These are phyloP conservation scores for Plantago lanceolata DNA, from an alignment of 305 asterid species.

Conservation along the genomic window DNA sequence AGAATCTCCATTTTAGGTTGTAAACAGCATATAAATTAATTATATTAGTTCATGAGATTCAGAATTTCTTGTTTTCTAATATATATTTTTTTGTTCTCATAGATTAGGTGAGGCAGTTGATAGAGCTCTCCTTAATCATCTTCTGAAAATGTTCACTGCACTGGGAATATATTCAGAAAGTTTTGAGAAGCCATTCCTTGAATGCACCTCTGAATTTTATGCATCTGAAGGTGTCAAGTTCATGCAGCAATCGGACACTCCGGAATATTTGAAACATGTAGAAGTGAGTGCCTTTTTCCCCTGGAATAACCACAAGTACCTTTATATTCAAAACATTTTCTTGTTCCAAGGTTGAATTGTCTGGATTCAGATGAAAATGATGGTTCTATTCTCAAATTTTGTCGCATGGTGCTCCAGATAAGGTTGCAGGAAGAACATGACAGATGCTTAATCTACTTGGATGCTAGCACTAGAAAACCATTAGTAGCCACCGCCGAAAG, in stretches of 20 bases:
- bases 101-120: conserved; percentile 90
- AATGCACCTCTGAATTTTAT: conserved; percentile 88
- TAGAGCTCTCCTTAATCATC: conserved; percentile 93
- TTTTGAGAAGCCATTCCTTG: conserved; percentile 96
- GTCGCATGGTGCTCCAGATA: conserved; percentile 36
- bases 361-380: too few relatives aligned
- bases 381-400: too few relatives aligned
- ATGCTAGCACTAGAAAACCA: conserved; percentile 79
- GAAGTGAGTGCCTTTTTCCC: conserved; percentile 52
- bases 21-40: too few relatives aligned
- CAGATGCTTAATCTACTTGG: conserved; percentile 84
- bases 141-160: conserved; percentile 96
- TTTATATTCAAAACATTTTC: not conserved
- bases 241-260: conserved; percentile 95
- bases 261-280: conserved; percentile 86
- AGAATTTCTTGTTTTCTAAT: conserved; percentile 16
- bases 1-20: too few relatives aligned
- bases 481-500: conserved; percentile 83
- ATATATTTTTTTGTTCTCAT: conserved; percentile 18
- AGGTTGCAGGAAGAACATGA: conserved; percentile 98
- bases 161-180: conserved; percentile 89
- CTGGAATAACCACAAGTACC: not conserved
- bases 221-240: conserved; percentile 94
- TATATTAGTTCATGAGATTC: too few relatives aligned
- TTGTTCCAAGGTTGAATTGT: not conserved